These are phyloP conservation scores for Cenchrus fungigraminus DNA, from an alignment of 176 grass and related monocot genomes.

Conservation along the genomic window DNA sequence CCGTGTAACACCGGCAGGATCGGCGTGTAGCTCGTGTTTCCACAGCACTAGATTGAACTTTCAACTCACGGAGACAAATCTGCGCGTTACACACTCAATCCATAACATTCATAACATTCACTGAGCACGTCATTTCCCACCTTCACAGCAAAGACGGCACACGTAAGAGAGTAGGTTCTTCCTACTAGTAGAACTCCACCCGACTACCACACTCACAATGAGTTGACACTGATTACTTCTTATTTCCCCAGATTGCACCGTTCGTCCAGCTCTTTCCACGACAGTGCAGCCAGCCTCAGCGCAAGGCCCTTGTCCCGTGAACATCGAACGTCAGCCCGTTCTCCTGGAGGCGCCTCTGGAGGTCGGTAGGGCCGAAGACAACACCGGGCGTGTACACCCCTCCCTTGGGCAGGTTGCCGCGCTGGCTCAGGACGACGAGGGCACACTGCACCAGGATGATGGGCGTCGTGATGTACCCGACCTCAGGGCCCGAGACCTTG, in stretches of 20 bases:
- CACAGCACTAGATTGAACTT: too few relatives aligned
- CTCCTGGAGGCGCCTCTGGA: slow-evolving; percentile 72
- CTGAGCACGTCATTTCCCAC: too few relatives aligned
- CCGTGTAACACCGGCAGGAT: too few relatives aligned
- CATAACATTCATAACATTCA: too few relatives aligned
- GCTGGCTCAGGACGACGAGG: slow-evolving; percentile 66
- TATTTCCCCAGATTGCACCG: not conserved
- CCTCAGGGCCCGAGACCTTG: slow-evolving; percentile 75
- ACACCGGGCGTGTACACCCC: slow-evolving; percentile 68
- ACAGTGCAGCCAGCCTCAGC: not conserved
- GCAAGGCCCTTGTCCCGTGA: slow-evolving; percentile 39
- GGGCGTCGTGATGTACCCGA: slow-evolving; percentile 77
- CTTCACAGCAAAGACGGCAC: too few relatives aligned
- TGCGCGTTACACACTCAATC: too few relatives aligned
- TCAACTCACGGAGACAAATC: too few relatives aligned
- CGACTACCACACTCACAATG: not conserved
- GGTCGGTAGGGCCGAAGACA: slow-evolving; percentile 79
- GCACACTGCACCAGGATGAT: slow-evolving; percentile 82
- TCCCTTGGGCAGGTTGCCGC: slow-evolving; percentile 67
- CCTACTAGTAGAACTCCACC: too few relatives aligned
- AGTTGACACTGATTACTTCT: not conserved
- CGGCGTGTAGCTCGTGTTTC: too few relatives aligned
- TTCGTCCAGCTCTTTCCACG: not conserved
- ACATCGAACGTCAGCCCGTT: slow-evolving; percentile 80
- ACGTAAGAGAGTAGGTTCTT: too few relatives aligned